These are phyloP conservation scores for Eucalyptus globulus DNA, from an alignment of 345 rosid species.

Conservation along the genomic window DNA sequence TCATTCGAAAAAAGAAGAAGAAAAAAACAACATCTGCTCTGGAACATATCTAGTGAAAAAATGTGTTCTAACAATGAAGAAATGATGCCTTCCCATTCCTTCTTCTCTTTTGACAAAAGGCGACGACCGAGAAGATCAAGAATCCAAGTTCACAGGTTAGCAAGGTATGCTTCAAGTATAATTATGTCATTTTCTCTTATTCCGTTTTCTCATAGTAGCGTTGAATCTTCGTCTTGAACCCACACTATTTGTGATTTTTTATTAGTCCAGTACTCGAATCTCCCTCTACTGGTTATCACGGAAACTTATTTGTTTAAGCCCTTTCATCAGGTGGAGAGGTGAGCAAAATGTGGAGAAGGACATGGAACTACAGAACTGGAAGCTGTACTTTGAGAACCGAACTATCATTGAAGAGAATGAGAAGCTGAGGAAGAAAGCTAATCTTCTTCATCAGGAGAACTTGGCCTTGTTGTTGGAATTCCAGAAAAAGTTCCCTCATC, in stretches of 20 bases:
- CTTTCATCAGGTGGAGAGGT: slow-evolving; percentile 1
- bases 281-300: background rate
- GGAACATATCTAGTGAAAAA: background rate
- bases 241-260: background rate
- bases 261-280: background rate
- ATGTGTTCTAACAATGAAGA: slow-evolving; percentile 28
- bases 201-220: background rate
- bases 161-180: slow-evolving; percentile 12
- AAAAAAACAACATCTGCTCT: background rate
- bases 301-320: background rate
- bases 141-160: slow-evolving; percentile 28
- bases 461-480: slow-evolving; percentile 28
- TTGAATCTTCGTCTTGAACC: background rate
- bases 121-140: slow-evolving; percentile 21
- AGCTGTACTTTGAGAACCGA: slow-evolving; percentile 49
- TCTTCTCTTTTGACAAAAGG: slow-evolving; percentile 11
- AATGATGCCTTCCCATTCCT: slow-evolving; percentile 10
- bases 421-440: slow-evolving; percentile 43
- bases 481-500: slow-evolving; percentile 24
- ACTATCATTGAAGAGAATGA: slow-evolving; percentile 54
- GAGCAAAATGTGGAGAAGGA: slow-evolving; percentile 13
- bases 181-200: background rate
- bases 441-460: slow-evolving; percentile 47
- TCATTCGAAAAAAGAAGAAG: background rate
- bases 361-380: slow-evolving; percentile 43